These are phyloP conservation scores for Persicaria tinctoria DNA, from an alignment of 148 eudicot genomes.

Conservation along the genomic window DNA sequence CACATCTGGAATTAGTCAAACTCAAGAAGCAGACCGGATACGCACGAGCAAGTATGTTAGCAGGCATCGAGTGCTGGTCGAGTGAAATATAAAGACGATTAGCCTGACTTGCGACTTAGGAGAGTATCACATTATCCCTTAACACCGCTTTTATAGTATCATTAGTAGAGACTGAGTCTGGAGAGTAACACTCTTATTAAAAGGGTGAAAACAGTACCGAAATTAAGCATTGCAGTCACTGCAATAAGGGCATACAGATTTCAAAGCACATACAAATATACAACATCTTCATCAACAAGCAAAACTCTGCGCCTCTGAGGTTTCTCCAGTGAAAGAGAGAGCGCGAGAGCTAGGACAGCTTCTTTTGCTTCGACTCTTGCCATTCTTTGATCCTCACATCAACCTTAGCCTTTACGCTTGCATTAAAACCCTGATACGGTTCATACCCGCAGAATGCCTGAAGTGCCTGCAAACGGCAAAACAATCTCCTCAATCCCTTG, in stretches of 20 bases:
- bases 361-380: slow-evolving; percentile 64
- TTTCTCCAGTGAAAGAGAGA: neutral
- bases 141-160: too few relatives aligned
- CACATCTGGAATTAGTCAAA: too few relatives aligned
- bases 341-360: slow-evolving; percentile 25
- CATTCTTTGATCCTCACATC: slow-evolving; percentile 61
- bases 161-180: too few relatives aligned
- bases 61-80: too few relatives aligned
- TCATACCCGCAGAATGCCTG: slow-evolving; percentile 55
- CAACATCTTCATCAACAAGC: neutral
- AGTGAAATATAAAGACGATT: too few relatives aligned
- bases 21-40: too few relatives aligned
- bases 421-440: slow-evolving; percentile 81
- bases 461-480: slow-evolving; percentile 41
- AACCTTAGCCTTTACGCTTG: slow-evolving; percentile 45
- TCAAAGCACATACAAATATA: neutral
- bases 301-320: neutral
- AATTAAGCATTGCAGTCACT: neutral
- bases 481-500: neutral
- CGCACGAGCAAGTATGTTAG: too few relatives aligned
- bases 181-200: too few relatives aligned
- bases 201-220: too few relatives aligned
- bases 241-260: neutral
- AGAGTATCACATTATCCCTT: too few relatives aligned
- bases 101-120: too few relatives aligned